Percentiles rank a stretch among this genome's conserved stretches.
phyloP scores from a whole-genome alignment of 345 rosid genomes.

The Punica granatum region DNA sequence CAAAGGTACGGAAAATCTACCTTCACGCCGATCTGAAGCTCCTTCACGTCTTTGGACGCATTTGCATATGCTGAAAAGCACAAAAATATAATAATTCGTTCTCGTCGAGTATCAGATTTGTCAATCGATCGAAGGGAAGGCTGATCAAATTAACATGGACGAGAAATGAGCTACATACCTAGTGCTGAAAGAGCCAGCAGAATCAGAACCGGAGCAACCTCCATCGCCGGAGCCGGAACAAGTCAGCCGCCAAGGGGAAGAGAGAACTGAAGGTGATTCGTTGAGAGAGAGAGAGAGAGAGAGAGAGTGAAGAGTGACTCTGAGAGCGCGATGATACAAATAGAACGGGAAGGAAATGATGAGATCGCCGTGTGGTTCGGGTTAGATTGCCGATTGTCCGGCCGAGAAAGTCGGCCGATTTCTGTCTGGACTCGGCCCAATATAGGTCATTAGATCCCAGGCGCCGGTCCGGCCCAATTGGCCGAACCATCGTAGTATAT shows the following conservation, averaged over 20 bases:
- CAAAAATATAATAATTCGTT: neutral
- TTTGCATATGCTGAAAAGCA: conserved; percentile 44
- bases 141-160: neutral
- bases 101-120: conserved; percentile 9
- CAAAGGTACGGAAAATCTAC: conserved; percentile 18
- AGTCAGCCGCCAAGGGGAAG: neutral
- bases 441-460: neutral
- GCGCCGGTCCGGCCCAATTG: neutral
- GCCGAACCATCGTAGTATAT: no score
- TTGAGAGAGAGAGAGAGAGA: conserved; percentile 1
- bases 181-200: neutral
- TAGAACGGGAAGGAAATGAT: neutral
- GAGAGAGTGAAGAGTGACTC: no score
- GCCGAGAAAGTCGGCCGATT: neutral
- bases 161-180: conserved; percentile 1
- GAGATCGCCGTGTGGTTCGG: no score
- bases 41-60: conserved; percentile 67
- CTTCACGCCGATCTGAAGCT: conserved; percentile 93
- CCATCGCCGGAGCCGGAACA: neutral
- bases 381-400: no score
- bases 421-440: neutral
- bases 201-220: neutral
- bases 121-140: neutral
- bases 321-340: no score
- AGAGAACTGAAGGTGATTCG: neutral